phyloP scores from a whole-genome alignment of 306 rosid species.

The Ormosia emarginata region DNA sequence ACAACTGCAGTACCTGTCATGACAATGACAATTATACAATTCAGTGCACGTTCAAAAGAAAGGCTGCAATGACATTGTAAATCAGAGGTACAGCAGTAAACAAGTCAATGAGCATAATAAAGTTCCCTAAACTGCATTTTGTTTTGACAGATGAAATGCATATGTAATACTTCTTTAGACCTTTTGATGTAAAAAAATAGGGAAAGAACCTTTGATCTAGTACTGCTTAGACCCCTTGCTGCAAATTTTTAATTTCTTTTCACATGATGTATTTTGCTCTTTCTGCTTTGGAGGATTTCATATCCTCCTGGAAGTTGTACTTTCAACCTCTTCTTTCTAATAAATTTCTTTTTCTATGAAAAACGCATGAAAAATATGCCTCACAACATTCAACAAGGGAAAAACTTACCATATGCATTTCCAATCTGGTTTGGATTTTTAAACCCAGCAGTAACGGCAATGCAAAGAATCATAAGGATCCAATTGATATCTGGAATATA shows the following conservation, averaged over 20 bases:
- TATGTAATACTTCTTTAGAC: neutral
- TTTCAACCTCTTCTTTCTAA: neutral
- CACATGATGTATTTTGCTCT: neutral
- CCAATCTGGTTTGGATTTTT: slow-evolving; percentile 86
- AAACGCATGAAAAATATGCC: neutral
- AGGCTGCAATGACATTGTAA: neutral
- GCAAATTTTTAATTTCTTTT: neutral
- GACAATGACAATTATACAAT: neutral
- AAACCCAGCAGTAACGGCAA: slow-evolving; percentile 91
- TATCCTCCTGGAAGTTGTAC: neutral
- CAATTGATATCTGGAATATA: slow-evolving; percentile 91
- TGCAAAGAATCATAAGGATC: slow-evolving; percentile 94
- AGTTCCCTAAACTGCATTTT: neutral
- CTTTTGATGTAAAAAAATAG: neutral
- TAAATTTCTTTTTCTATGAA: neutral
- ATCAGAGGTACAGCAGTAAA: neutral
- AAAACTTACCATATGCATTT: slow-evolving; percentile 79
- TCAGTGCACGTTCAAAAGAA: neutral
- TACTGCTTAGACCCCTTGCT: neutral
- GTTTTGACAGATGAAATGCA: neutral
- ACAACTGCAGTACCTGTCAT: slow-evolving; percentile 85
- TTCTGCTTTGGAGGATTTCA: neutral
- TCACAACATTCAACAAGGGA: neutral
- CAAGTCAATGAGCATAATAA: neutral
- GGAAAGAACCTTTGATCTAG: neutral